Evolutionary conservation across 257 asterid species (phyloP).

Genomic region (Fraxinus pennsylvanica): DNA sequence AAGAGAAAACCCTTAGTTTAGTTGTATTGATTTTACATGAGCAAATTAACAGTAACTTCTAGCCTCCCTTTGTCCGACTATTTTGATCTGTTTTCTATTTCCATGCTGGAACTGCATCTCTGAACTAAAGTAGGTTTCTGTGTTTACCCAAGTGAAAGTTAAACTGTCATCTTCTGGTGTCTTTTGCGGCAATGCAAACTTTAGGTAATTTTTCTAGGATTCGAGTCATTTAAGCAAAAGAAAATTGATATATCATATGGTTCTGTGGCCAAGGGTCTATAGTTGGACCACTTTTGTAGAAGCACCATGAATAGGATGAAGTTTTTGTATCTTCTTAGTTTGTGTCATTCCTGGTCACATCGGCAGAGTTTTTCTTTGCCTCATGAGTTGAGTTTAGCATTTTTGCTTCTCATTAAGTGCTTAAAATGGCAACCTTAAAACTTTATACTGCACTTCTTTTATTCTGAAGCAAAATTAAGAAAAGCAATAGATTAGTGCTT

Average conservation of each 20-base stretch:
- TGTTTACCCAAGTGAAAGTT: not conserved
- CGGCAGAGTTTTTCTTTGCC: not conserved
- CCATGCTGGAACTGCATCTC: not conserved
- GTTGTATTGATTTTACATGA: not conserved
- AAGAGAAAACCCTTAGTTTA: slow-evolving; percentile 10
- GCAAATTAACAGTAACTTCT: not conserved
- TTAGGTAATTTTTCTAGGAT: not conserved
- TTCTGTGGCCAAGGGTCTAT: slow-evolving; percentile 5
- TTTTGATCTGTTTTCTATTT: not conserved
- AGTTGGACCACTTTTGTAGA: not conserved
- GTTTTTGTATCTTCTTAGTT: slow-evolving; percentile 16
- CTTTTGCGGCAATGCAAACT: not conserved
- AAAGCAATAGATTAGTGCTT: slow-evolving; percentile 13
- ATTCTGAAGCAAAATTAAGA: slow-evolving; percentile 5
- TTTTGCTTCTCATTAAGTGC: slow-evolving; percentile 12
- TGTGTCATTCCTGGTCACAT: slow-evolving; percentile 14
- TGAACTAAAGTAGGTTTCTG: slow-evolving; percentile 1
- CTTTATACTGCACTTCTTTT: slow-evolving; percentile 21
- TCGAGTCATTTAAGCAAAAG: not conserved
- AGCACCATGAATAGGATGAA: slow-evolving; percentile 4
- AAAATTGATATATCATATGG: not conserved
- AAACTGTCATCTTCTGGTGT: not conserved
- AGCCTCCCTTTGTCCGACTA: not conserved
- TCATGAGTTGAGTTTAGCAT: slow-evolving; percentile 2
- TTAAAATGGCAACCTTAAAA: slow-evolving; percentile 3